Base-by-base conservation (phyloP, 345 rosid genomes). In the Abelmoschus esculentus region DNA sequence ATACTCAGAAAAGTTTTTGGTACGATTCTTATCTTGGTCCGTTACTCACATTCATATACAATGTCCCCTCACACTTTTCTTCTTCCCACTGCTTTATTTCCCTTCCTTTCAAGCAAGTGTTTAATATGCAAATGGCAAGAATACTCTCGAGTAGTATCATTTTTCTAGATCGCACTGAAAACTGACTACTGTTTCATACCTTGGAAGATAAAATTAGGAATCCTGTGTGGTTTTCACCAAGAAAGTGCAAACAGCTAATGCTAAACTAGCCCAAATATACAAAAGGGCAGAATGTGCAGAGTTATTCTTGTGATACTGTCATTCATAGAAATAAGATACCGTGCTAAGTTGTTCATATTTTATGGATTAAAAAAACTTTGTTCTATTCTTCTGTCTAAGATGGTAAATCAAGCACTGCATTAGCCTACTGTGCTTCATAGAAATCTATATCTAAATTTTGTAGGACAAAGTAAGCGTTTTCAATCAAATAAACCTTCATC, bases 1-100 rank as follows among this genome's bases (percentile, higher is more conserved):
- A 89, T 89, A 56, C 75, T 81, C 73, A 85, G 89, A 89, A 88
- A 78, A 75, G 97, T 88, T 72, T 93, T 93, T 79, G 97, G 98
- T 93, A 89, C 70, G 47, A 67, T 49, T 71, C 76, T 38, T 68
- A 26, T 50, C 66, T 70, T 56, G 56, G 69, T 71, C 50, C 13
- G 38, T 36, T 12, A 19, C 72, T 44, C 14, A 36, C 29, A 17
- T 38, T 38, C 42, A 38, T 38, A 6, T 9, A 7, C 42, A 38
- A 38, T 49, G 17, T 32, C 36, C 36, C 53, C 53, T 49, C 15
- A 6, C 17, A 12, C 53, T 14, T 49, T 49, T 49, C 53, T 14
- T 49, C 32, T 63, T 44, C 53, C 53, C 36, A 0, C 36, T 32
- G 6, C 36, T 32, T 32, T 4, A 32, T 32, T 32, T 32, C 36